These are phyloP conservation scores for Termitomyces sp. DNA, from an alignment of 768 basidiomycete species.

Conservation along the genomic window DNA sequence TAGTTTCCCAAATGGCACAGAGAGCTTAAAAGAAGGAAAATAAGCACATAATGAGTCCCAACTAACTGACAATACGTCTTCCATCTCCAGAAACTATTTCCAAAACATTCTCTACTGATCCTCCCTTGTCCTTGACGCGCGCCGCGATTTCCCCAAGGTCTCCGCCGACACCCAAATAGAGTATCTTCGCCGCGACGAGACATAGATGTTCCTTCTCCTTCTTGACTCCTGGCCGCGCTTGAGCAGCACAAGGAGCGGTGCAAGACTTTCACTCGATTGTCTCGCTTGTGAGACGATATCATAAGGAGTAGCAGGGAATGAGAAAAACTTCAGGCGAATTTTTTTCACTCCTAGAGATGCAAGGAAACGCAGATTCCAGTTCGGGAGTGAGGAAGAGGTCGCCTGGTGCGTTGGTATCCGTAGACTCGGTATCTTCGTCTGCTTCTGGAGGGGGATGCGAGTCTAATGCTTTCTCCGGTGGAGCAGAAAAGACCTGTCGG, in stretches of 20 bases:
- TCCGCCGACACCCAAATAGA: constrained; percentile 96
- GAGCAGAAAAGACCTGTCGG: constrained; percentile 43
- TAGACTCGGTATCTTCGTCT: constrained; percentile 11
- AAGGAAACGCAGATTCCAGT: constrained; percentile 61
- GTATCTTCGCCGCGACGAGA: constrained; percentile 84
- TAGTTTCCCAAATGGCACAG: not conserved
- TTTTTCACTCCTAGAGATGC: constrained; percentile 45
- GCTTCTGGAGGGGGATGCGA: constrained; percentile 1
- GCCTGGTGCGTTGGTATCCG: constrained; percentile 13
- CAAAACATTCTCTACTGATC: constrained; percentile 54
- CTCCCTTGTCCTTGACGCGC: constrained; percentile 40
- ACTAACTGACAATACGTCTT: constrained; percentile 52
- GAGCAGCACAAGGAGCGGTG: constrained; percentile 52
- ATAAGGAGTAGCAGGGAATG: constrained; percentile 43
- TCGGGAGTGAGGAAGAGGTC: constrained; percentile 63
- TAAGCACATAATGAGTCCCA: constrained; percentile 34
- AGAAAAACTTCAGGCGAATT: constrained; percentile 68
- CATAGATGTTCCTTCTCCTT: constrained; percentile 32
- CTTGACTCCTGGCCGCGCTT: constrained; percentile 26
- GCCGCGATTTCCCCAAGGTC: constrained; percentile 68
- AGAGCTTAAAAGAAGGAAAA: not conserved
- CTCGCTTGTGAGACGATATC: constrained; percentile 84
- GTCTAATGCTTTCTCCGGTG: not conserved
- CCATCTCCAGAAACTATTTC: constrained; percentile 66
- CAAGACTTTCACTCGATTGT: constrained; percentile 70